A percentile compares a stretch with the other conserved stretches of the same genome.
Evolutionary conservation across 768 basidiomycete genomes (phyloP).

Genomic region (Mycena crocata): DNA sequence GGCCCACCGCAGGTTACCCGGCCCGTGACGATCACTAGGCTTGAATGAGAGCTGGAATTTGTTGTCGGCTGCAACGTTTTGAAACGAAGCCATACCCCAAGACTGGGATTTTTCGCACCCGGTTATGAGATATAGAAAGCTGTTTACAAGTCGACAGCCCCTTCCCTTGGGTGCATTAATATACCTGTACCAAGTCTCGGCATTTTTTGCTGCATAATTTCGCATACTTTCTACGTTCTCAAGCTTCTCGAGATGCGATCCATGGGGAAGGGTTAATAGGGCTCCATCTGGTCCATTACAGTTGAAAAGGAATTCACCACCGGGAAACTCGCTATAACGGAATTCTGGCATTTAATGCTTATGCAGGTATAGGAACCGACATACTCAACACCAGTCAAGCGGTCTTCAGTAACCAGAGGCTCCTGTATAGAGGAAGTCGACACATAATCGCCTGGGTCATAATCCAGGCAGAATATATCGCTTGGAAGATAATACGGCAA

Average conservation of each 20-base stretch:
- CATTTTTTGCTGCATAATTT: slow-evolving; percentile 23
- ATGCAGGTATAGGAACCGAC: not conserved
- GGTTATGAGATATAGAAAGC: slow-evolving; percentile 34
- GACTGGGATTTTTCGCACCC: slow-evolving; percentile 31
- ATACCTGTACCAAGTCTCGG: slow-evolving; percentile 33
- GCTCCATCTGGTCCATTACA: slow-evolving; percentile 25
- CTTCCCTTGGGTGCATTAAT: slow-evolving; percentile 9
- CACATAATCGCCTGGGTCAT: slow-evolving; percentile 9
- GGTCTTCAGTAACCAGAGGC: not conserved
- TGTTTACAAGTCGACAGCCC: slow-evolving; percentile 24
- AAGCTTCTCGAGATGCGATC: slow-evolving; percentile 15
- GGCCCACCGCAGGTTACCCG: too few relatives aligned
- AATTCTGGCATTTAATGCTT: not conserved
- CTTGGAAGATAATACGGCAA: not conserved
- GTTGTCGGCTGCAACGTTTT: not conserved
- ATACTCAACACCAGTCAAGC: not conserved
- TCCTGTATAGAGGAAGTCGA: not conserved
- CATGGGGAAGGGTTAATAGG: slow-evolving; percentile 29
- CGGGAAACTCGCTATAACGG: slow-evolving; percentile 8
- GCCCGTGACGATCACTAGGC: too few relatives aligned
- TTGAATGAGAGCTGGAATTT: slow-evolving; percentile 10
- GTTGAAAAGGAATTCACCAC: slow-evolving; percentile 15
- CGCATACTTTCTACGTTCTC: slow-evolving; percentile 17
- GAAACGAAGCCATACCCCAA: slow-evolving; percentile 30
- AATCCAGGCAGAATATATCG: not conserved